Evolutionary conservation across 371 early-diverging fungal genomes (phyloP).

Genomic region (Zopfochytrium polystomum): DNA sequence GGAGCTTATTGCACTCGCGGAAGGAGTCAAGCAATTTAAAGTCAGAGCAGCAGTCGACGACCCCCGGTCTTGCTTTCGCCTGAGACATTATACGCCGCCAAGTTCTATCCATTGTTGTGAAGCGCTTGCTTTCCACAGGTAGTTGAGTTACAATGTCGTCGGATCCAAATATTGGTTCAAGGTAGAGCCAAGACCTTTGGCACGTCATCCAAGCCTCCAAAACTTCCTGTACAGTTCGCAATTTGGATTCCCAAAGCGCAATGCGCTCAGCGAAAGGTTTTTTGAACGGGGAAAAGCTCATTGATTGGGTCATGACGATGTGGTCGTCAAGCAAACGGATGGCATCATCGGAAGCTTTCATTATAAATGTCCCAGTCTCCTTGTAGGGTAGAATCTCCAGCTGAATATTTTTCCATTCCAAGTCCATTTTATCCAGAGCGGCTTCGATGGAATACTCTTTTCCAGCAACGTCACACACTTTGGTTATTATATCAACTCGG

Average conservation of each 20-base stretch:
- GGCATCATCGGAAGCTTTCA: constrained; percentile 55
- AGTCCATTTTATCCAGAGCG: constrained; percentile 58
- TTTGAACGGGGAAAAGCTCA: constrained; percentile 60
- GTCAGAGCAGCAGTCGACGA: constrained; percentile 54
- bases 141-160: constrained; percentile 59
- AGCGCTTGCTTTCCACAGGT: constrained; percentile 56
- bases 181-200: constrained; percentile 58
- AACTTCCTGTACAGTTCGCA: constrained; percentile 57
- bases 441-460: constrained; percentile 61
- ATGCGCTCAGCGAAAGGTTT: constrained; percentile 59
- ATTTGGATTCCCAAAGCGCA: constrained; percentile 51
- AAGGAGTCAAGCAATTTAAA: constrained; percentile 54
- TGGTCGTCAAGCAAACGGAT: constrained; percentile 56
- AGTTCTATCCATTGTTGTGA: constrained; percentile 56
- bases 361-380: constrained; percentile 56
- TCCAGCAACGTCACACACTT: constrained; percentile 56
- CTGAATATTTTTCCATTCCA: constrained; percentile 50
- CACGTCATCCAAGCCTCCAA: constrained; percentile 58
- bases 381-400: constrained; percentile 55
- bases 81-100: constrained; percentile 57
- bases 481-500: constrained; percentile 47
- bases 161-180: constrained; percentile 59
- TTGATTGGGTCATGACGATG: constrained; percentile 58
- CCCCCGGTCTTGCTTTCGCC: constrained; percentile 46
- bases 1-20: constrained; percentile 56